These are phyloP conservation scores for Claviceps cyperi DNA, from an alignment of 2,329 filamentous ascomycete species.

Conservation along the genomic window DNA sequence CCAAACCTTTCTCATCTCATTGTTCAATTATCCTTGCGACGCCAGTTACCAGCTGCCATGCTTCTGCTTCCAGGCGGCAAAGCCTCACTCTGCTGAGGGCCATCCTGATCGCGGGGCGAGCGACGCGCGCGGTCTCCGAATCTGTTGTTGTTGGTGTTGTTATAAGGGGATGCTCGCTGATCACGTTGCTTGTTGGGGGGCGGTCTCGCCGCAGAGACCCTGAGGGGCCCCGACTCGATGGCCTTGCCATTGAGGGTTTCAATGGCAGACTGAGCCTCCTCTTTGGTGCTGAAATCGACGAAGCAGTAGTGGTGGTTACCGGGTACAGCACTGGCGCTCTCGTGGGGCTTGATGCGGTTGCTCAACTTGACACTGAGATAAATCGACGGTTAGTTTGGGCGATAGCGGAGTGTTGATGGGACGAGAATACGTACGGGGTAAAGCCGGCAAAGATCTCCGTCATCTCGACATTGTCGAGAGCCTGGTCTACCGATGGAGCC, in stretches of 20 bases:
- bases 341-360: constrained; percentile 44
- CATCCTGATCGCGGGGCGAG: neutral
- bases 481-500: constrained; percentile 32
- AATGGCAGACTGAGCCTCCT: constrained; percentile 39
- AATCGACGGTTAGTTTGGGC: neutral
- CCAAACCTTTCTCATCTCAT: neutral
- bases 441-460: constrained; percentile 31
- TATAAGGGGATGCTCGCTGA: neutral
- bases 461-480: constrained; percentile 31
- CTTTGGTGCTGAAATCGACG: constrained; percentile 42
- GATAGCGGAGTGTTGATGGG: neutral
- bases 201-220: constrained; percentile 7
- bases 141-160: neutral
- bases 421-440: constrained; percentile 16
- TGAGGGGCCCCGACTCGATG: constrained; percentile 11
- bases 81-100: neutral
- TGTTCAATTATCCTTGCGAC: constrained; percentile 1
- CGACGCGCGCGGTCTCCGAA: neutral
- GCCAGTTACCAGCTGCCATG: constrained; percentile 5
- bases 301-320: constrained; percentile 51
- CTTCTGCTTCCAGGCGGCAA: constrained; percentile 2
- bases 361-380: constrained; percentile 19
- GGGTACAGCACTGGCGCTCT: constrained; percentile 32
- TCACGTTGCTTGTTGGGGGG: constrained; percentile 1
- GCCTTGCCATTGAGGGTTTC: constrained; percentile 12